Evolutionary conservation across 768 basidiomycete species (phyloP), one percentile per base, ranked within the genome.

Genomic region (Lyophyllum atratum): DNA sequence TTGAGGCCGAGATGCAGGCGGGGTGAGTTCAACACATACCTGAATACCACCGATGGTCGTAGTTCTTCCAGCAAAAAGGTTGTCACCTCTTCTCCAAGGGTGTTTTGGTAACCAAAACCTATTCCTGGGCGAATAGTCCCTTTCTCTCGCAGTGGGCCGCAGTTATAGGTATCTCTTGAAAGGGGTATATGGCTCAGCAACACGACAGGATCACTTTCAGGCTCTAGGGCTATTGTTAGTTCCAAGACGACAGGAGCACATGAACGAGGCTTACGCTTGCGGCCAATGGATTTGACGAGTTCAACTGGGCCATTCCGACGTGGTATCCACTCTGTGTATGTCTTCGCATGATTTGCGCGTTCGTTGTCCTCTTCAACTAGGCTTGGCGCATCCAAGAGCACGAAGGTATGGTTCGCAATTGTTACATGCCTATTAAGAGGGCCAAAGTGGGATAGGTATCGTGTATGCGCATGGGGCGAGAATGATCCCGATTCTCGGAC

Each of bases 131-230:
- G 80, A 65, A 97, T 89, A 14, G 79, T 80, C 1, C 89, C 87
- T 34, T 76, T 79, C 71, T 97, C 94, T 45, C 94, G 83, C 21
- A 85, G 69, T 0, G 87, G 86, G 11, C 95, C 95, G 68, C 95
- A 98, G 19, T 74, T 79, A 6, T 79, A 80, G 39, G 85, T 83
- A 3, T 87, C 83, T 40, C 95, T 80, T 42, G 83, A 83, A 9
- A 98, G 82, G n/a, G 95, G 95, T 47, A 98, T 93, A 68, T 98
- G 95, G 2, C 84, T 88, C 56, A 97, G 83, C 26, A 96, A 75
- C 21, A 95, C 75, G n/a, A 82, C 70, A 0, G 90, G 87, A 33
- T 79, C 72, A 19, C 54, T 61, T 54, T 70, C 62, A 34, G 63
- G 61, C 25, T 66, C 76, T 77, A n/a, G 59, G 7, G 39, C 21